Evolutionary conservation across 805 yeast species (phyloP).

Genomic region (Pichia paraexigua): DNA sequence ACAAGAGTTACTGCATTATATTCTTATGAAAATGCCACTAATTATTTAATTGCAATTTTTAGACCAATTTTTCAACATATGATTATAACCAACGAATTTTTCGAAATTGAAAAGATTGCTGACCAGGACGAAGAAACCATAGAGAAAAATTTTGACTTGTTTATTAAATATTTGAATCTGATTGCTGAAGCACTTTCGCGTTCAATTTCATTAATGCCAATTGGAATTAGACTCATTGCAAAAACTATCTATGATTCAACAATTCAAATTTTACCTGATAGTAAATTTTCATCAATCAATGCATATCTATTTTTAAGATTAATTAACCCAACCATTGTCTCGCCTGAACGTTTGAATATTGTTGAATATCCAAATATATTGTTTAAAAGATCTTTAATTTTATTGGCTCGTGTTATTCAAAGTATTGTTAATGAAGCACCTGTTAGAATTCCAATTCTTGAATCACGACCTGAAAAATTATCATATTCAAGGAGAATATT

Average conservation of each 20-base stretch:
- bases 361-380: slow-evolving; percentile 10
- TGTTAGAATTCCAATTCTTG: slow-evolving; percentile 52
- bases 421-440: slow-evolving; percentile 80
- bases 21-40: slow-evolving; percentile 58
- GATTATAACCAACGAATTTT: slow-evolving; percentile 38
- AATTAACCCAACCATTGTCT: slow-evolving; percentile 82
- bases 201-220: slow-evolving; percentile 55
- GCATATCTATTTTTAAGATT: slow-evolving; percentile 78
- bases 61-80: slow-evolving; percentile 51
- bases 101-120: slow-evolving; percentile 42
- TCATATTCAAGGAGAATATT: slow-evolving; percentile 32
- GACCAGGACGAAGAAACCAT: slow-evolving; percentile 29
- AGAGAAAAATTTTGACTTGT: slow-evolving; percentile 36
- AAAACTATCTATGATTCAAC: slow-evolving; percentile 53
- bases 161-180: slow-evolving; percentile 47
- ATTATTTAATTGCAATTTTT: slow-evolving; percentile 46
- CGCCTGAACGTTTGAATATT: slow-evolving; percentile 56
- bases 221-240: slow-evolving; percentile 65
- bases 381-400: slow-evolving; percentile 57
- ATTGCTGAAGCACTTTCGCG: slow-evolving; percentile 52
- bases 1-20: slow-evolving; percentile 67
- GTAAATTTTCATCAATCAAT: slow-evolving; percentile 67
- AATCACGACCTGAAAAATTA: slow-evolving; percentile 34
- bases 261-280: slow-evolving; percentile 54
- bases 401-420: slow-evolving; percentile 78